A percentile compares a stretch with the other conserved stretches of the same genome.
Evolutionary conservation across 2,329 filamentous ascomycete species (phyloP).

Genomic region (Aspergillus arachidicola): DNA sequence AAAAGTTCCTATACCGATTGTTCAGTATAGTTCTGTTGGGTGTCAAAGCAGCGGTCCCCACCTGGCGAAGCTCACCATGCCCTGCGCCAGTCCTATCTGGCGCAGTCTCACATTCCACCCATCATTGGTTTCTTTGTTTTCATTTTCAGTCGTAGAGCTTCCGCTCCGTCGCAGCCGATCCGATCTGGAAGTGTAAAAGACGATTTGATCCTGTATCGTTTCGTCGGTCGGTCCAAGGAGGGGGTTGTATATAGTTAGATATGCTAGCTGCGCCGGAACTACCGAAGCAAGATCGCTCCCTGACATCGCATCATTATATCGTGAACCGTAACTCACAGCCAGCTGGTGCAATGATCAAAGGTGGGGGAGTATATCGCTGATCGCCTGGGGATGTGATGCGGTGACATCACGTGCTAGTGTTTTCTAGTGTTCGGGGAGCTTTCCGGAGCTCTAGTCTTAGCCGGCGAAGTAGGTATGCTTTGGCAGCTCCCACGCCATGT

Average conservation of each 20-base stretch:
- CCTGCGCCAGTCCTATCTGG: conserved; percentile 94
- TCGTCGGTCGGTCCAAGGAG: conserved; percentile 73
- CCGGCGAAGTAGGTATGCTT: conserved; percentile 8
- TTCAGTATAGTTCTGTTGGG: conserved; percentile 18
- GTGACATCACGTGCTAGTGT: conserved; percentile 37
- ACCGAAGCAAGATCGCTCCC: conserved; percentile 45
- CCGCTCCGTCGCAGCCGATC: conserved; percentile 29
- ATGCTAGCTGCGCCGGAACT: conserved; percentile 81
- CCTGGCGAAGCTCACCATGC: conserved; percentile 89
- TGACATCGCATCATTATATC: conserved; percentile 40
- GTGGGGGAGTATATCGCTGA: conserved; percentile 12
- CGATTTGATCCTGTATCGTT: conserved; percentile 77
- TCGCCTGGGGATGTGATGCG: conserved; percentile 22
- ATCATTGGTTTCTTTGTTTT: conserved; percentile 51
- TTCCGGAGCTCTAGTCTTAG: conserved; percentile 9
- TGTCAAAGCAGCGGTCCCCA: conserved; percentile 38
- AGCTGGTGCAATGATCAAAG: conserved; percentile 12
- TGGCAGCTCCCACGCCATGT: conserved; percentile 22
- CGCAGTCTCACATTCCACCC: conserved; percentile 83
- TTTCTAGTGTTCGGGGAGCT: conserved; percentile 14
- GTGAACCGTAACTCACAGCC: conserved; percentile 19
- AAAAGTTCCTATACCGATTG: conserved; percentile 67
- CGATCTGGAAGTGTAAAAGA: conserved; percentile 77
- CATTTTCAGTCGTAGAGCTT: conserved; percentile 21
- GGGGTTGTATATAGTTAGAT: conserved; percentile 94